phyloP scores from a whole-genome alignment of 768 basidiomycete species.

The Mycena vitilis region DNA sequence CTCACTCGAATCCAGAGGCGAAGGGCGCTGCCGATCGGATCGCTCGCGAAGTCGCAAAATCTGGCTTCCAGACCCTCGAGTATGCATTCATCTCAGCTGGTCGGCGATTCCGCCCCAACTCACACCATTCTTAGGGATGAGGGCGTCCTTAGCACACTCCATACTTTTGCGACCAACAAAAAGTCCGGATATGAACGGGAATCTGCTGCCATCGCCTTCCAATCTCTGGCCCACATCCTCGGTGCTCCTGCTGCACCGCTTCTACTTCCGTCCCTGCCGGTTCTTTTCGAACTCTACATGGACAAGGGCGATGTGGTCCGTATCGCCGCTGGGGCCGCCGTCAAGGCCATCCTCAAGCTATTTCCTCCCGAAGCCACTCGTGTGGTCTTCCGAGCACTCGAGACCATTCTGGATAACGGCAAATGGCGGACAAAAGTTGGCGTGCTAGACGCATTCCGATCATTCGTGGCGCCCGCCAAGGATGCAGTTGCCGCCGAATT shows the following conservation, averaged over 20 bases:
- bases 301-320: constrained; percentile 96
- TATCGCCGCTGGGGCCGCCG: constrained; percentile 79
- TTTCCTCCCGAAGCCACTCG: constrained; percentile 86
- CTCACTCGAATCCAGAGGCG: constrained; percentile 65
- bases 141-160: constrained; percentile 71
- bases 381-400: constrained; percentile 74
- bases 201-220: constrained; percentile 84
- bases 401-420: constrained; percentile 80
- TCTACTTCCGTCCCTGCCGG: constrained; percentile 79
- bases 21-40: constrained; percentile 86
- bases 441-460: constrained; percentile 86
- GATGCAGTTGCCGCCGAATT: constrained; percentile 87
- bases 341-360: constrained; percentile 86
- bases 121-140: constrained; percentile 59
- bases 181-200: constrained; percentile 92
- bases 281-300: constrained; percentile 86
- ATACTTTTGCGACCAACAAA: constrained; percentile 80
- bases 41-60: constrained; percentile 75
- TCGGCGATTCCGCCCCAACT: constrained; percentile 1
- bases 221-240: constrained; percentile 75
- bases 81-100: constrained; percentile 45
- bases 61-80: constrained; percentile 72
- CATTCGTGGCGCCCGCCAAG: constrained; percentile 73
- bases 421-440: constrained; percentile 98
- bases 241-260: constrained; percentile 80